Evolutionary conservation across 305 asterid genomes (phyloP).

Genomic region (Rubia tinctorum): DNA sequence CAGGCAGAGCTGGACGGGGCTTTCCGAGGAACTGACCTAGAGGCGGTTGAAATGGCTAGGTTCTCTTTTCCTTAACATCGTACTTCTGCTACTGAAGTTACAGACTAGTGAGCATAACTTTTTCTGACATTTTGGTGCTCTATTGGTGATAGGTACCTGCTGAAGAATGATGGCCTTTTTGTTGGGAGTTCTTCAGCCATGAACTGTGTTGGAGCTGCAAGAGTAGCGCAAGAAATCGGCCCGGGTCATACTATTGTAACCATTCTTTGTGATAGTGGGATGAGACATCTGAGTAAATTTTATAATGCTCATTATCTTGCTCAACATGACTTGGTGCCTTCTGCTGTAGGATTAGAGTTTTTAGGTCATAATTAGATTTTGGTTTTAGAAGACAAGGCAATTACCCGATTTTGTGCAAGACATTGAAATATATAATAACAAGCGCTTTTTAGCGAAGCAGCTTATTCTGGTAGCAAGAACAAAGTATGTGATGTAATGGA

Average conservation of each 20-base stretch:
- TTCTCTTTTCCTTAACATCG: conserved; percentile 9
- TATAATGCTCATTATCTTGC: conserved; percentile 61
- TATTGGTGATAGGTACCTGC: conserved; percentile 45
- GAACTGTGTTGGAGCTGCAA: conserved; percentile 96
- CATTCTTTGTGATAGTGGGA: conserved; percentile 85
- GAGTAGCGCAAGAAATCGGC: conserved; percentile 72
- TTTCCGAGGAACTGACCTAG: conserved; percentile 74
- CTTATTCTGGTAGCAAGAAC: background rate
- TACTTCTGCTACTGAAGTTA: background rate
- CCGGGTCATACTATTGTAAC: conserved; percentile 90
- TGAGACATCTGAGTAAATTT: conserved; percentile 93
- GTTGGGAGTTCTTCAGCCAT: conserved; percentile 95
- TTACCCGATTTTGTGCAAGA: background rate
- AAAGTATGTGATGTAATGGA: background rate
- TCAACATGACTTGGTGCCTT: conserved; percentile 54
- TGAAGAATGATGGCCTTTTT: conserved; percentile 88
- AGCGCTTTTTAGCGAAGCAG: background rate
- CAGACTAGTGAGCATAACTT: background rate
- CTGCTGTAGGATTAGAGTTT: conserved; percentile 70
- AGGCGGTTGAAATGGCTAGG: conserved; percentile 98
- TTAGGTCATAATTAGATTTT: conserved; percentile 34
- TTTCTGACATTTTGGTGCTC: conserved; percentile 12
- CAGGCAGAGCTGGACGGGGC: conserved; percentile 90
- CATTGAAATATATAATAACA: background rate
- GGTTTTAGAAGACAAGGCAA: background rate